These are phyloP conservation scores for barrel medic (Medicago truncatula) DNA, from an alignment of 306 rosid species.

Conservation along the genomic window MtrunA17r5.0-ANR NC_053042.1:52574501-52575000, in stretches of 20 bases:
- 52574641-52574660: constrained; percentile 91
- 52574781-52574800: constrained; percentile 81
- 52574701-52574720: constrained; percentile 77
- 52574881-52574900: constrained; percentile 84
- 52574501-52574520: constrained; percentile 12
- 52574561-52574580: constrained; percentile 12
- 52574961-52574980: constrained; percentile 95
- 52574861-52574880: constrained; percentile 77
- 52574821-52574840: constrained; percentile 95
- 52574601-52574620: constrained; percentile 72
- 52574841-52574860: constrained; percentile 74
- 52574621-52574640: constrained; percentile 76
- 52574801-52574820: constrained; percentile 89
- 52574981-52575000: constrained; percentile 78
- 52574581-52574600: constrained; percentile 62
- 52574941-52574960: constrained; percentile 98
- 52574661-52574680: constrained; percentile 90
- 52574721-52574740: constrained; percentile 87
- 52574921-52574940: constrained; percentile 84
- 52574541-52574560: constrained; percentile 14
- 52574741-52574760: constrained; percentile 63
- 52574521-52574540: constrained; percentile 18
- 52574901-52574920: constrained; percentile 90
- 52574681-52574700: constrained; percentile 67
- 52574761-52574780: constrained; percentile 74